phyloP scores from a whole-genome alignment of 73 alveolate species.

The Urostyla sp. region DNA sequence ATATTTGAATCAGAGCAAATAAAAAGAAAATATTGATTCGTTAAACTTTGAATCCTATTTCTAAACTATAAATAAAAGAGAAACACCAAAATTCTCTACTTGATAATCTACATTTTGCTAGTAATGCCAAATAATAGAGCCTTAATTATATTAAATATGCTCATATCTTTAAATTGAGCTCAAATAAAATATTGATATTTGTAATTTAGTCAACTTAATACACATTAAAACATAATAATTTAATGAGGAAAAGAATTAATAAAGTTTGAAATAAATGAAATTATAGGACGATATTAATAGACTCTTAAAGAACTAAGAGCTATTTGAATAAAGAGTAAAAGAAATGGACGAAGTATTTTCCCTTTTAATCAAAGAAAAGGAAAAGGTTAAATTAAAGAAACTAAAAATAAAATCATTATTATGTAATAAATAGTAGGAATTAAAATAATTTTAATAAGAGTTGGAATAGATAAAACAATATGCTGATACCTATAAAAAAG shows the following conservation, averaged over 20 bases:
- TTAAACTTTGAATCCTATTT: too few species aligned
- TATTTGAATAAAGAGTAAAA: slow-evolving; percentile 24
- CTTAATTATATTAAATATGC: too few species aligned
- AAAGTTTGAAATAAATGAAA: neutral
- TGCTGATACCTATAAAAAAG: neutral
- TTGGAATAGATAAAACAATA: neutral
- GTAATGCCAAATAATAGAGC: too few species aligned
- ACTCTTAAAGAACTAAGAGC: slow-evolving; percentile 10
- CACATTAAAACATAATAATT: neutral
- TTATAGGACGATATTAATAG: slow-evolving; percentile 7
- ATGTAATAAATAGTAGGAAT: neutral
- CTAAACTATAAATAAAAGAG: too few species aligned
- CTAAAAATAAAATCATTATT: neutral
- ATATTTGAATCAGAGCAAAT: too few species aligned
- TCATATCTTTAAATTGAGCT: too few species aligned
- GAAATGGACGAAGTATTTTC: slow-evolving; percentile 38
- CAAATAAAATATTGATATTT: slow-evolving; percentile 8
- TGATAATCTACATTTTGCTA: too few species aligned
- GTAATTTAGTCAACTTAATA: neutral
- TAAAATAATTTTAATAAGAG: neutral
- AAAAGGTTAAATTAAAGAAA: neutral
- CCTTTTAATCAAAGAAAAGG: slow-evolving; percentile 14
- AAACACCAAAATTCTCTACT: too few species aligned
- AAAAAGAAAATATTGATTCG: too few species aligned
- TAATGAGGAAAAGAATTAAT: neutral